Conservation (phyloP, 805 yeast species). For the Cyberlindnera euphorbiiphila region DNA sequence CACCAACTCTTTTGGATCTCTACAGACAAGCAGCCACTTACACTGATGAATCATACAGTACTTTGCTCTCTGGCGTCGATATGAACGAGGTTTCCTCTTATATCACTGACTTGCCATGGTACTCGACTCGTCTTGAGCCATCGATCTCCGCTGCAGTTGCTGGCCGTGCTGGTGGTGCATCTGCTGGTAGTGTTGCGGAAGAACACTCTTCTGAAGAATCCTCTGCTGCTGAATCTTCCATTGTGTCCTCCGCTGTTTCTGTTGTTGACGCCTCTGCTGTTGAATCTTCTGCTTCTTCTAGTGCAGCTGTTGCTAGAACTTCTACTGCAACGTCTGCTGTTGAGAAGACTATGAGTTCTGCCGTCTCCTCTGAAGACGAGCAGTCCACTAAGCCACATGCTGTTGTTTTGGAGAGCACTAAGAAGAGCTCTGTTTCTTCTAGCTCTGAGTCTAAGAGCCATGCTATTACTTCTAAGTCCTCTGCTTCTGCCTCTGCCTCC, state of each 20-base stretch:
- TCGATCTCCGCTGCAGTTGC: conserved; percentile 12
- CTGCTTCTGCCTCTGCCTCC: conserved; percentile 10
- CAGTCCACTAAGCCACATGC: no score
- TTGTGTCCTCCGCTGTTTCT: conserved; percentile 10
- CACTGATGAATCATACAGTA: conserved; percentile 32
- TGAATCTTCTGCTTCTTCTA: conserved; percentile 14
- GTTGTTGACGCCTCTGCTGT: conserved; percentile 2
- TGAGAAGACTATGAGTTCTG: no score
- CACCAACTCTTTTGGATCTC: conserved; percentile 29
- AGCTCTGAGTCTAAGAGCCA: no score
- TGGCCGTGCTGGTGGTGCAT: conserved; percentile 3
- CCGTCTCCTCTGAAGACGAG: no score
- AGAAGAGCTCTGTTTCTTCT: no score
- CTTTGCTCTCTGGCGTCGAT: conserved; percentile 28
- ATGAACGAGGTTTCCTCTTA: conserved; percentile 24
- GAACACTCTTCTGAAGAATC: conserved; percentile 7
- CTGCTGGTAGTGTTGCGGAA: conserved; percentile 12
- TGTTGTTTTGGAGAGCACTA: no score
- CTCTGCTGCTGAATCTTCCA: conserved; percentile 6
- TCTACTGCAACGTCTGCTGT: conserved; percentile 11
- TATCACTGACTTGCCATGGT: conserved; percentile 33
- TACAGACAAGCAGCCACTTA: conserved; percentile 28
- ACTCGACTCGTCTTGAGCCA: conserved; percentile 18
- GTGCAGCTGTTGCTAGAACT: conserved; percentile 5
- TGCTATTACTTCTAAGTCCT: conserved; percentile 6